Conservation (phyloP, 805 yeast genomes). For the Kazachstania viticola region DNA sequence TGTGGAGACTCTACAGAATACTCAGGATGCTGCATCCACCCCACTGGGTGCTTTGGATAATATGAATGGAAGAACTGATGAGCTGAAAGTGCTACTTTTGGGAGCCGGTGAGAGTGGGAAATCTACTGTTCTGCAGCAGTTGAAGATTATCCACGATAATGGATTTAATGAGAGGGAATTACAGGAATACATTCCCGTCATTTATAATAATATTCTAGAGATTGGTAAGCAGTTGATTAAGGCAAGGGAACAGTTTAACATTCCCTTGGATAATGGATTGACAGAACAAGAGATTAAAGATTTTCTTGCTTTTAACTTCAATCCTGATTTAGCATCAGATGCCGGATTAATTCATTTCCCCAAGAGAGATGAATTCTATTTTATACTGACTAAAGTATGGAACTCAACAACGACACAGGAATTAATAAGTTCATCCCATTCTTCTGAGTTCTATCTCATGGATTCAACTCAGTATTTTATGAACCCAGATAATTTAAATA, state of each 20-base stretch:
- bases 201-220: conserved; percentile 65
- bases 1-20: background rate
- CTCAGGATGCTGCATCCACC: too few relatives aligned
- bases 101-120: conserved; percentile 62
- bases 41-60: too few relatives aligned
- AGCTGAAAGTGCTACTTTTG: conserved; percentile 52
- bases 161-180: conserved; percentile 43
- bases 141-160: conserved; percentile 26
- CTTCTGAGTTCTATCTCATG: conserved; percentile 66
- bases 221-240: conserved; percentile 60
- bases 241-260: conserved; percentile 45
- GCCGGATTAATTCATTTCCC: conserved; percentile 32
- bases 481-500: conserved; percentile 36
- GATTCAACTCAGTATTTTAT: conserved; percentile 79
- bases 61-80: too few relatives aligned
- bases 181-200: conserved; percentile 64
- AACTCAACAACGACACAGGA: conserved; percentile 44
- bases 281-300: conserved; percentile 8
- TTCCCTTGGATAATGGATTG: conserved; percentile 14
- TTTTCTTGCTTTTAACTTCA: conserved; percentile 2
- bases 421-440: conserved; percentile 42
- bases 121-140: conserved; percentile 31
- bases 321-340: background rate
- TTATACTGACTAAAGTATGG: conserved; percentile 42
- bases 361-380: conserved; percentile 37